Evolutionary conservation across 2,329 filamentous ascomycete species (phyloP), one percentile per base, ranked within the genome.

Genomic region (Orbilia oligospora): DNA sequence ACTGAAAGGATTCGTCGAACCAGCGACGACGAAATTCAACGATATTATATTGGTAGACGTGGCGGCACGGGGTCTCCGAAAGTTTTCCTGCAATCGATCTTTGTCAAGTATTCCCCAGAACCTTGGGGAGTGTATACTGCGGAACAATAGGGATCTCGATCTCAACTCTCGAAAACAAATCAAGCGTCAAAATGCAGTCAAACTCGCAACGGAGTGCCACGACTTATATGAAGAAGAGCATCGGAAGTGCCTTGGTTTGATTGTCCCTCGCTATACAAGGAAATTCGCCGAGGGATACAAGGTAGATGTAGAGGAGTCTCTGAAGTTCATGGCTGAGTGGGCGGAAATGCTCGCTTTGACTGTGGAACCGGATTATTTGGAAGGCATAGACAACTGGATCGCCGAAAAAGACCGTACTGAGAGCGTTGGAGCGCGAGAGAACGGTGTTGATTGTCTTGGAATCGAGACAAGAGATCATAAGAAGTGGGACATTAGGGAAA

Each of bases 311-410:
- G 20, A 61, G 27, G 1, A 61, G 36, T 10, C 33, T 8, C 18
- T 61, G 20, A 20, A 44, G 3, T 61, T 61, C 10, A 9, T 61
- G 56, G 56, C 36, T 4, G 56, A 61, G 36, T 61, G n/a, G 8
- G 56, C 36, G 1, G 33, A 44, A n/a, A 41, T 61, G 20, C 33
- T 61, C 20, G 12, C 5, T 10, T 36, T 24, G 6, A 36, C 41
- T 1, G 16, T 61, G 18, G 12, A 44, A 16, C 18, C 36, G 12
- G 36, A 36, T 8, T 20, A 9, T 22, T 2, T 44, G 5, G 10
- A 24, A 44, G n/a, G 1, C 16, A 5, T 61, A 10, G 5, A 10
- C 1, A 20, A 38, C 36, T 61, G 36, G 36, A 18, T 44, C 2
- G 8, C 3, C 20, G 56, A 44, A 12, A 61, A 44, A 18, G 56